Evolutionary conservation across 768 basidiomycete genomes (phyloP), one percentile per base, ranked within the genome.

Genomic region (Gyrodon lividus): DNA sequence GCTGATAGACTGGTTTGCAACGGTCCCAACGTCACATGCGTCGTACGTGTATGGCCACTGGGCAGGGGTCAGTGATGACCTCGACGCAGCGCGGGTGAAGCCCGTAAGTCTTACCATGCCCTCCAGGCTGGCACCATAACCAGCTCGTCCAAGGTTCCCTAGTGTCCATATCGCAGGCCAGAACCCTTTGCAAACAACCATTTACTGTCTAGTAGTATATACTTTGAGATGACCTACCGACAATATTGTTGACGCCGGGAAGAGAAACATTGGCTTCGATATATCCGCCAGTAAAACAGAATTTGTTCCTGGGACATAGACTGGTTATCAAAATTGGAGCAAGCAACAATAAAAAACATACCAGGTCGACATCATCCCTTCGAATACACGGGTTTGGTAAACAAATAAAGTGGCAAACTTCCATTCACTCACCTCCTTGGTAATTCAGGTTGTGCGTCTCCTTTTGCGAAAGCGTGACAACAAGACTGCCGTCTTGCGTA

Each of bases 271-370:
- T 77, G 0, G 76, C 66, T 62, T 90, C 87, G 46, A 92, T 77
- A 50, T 86, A 81, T 22, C 92, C 91, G 22, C 87, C 89, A 13
- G 88, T 89, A 69, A 92, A 93, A 67, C 89, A 95, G 54, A 96
- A 87, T 69, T 93, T 92, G 69, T 93, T 93, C 88, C 82, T 82
- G 52, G 10, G 13, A 10, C 28, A 28, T 28, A 28, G n/a, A 17
- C 6, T 22, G 43, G 14, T 64, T 26, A 63, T 50, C 13, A 50
- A 43, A 45, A 39, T 14, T 40, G 16, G 30, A 31, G 13, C 34
- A 50, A 48, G 30, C 33, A 51, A 42, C 22, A 33, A 3, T 16
- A 38, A 28, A 31, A 20, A 16, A 52, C 59, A 51, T 53, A 64
- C 69, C 73, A 77, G 10, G 74, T 72, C 12, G 72, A 68, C 64